These are phyloP conservation scores for Mesotaenium endlicherianum DNA, from an alignment of 139 green algal genomes.

Conservation along the genomic window DNA sequence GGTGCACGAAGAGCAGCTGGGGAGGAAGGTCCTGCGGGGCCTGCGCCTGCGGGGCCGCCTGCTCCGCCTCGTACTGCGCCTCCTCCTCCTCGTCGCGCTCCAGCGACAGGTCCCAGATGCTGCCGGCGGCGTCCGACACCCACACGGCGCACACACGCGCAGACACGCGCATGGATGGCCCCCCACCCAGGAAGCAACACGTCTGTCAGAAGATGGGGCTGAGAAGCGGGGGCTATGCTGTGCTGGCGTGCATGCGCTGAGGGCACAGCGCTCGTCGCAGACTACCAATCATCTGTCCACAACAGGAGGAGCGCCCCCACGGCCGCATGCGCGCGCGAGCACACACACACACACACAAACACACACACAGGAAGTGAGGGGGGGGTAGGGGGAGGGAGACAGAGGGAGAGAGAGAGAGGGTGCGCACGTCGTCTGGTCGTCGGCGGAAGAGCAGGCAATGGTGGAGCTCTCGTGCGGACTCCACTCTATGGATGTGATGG, in stretches of 20 bases:
- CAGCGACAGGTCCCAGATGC: slow-evolving; percentile 93
- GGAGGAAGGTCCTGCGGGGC: slow-evolving; percentile 70
- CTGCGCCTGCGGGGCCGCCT: slow-evolving; percentile 55
- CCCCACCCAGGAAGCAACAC: too few species aligned
- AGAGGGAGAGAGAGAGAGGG: background rate
- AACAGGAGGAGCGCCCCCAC: too few species aligned
- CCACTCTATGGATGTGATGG: slow-evolving; percentile 93
- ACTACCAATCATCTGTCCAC: too few species aligned
- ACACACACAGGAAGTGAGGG: too few species aligned
- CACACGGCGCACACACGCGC: too few species aligned
- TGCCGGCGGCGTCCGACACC: background rate
- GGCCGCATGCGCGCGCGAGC: background rate
- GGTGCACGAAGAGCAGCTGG: slow-evolving; percentile 87
- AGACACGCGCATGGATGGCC: too few species aligned
- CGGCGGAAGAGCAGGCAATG: slow-evolving; percentile 70
- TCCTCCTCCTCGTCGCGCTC: slow-evolving; percentile 94
- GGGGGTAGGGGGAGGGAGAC: too few species aligned
- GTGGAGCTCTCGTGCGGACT: slow-evolving; percentile 89
- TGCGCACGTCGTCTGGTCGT: slow-evolving; percentile 66
- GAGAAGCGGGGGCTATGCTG: too few species aligned
- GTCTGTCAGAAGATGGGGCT: too few species aligned
- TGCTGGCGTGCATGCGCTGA: too few species aligned
- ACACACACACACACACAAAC: background rate
- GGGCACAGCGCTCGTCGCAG: too few species aligned
- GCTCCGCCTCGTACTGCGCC: slow-evolving; percentile 60